Conservation (phyloP, 2,329 filamentous ascomycete species). For the Claviceps sp. region DNA sequence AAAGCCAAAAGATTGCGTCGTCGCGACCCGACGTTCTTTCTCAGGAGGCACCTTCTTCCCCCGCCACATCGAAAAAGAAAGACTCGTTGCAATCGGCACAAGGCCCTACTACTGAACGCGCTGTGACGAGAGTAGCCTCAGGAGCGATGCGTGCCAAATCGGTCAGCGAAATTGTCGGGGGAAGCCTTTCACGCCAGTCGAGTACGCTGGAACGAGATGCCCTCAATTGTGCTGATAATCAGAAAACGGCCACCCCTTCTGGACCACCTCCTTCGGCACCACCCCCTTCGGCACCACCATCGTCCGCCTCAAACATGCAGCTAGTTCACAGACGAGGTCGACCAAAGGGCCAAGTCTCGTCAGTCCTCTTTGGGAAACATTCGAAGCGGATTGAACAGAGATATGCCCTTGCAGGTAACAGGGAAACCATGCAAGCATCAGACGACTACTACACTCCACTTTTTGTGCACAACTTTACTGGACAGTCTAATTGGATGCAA, state of each 20-base stretch:
- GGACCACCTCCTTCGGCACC: conserved; percentile 29
- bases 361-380: conserved; percentile 66
- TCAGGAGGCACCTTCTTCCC: conserved; percentile 7
- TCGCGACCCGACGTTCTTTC: conserved; percentile 2
- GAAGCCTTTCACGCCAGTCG: conserved; percentile 28
- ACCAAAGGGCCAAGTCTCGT: conserved; percentile 54
- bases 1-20: conserved; percentile 6
- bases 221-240: conserved; percentile 18
- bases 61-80: conserved; percentile 1
- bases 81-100: conserved; percentile 8
- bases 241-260: conserved; percentile 27
- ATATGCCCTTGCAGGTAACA: conserved; percentile 25
- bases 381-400: conserved; percentile 36
- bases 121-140: conserved; percentile 57
- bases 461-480: conserved; percentile 45
- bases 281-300: conserved; percentile 17
- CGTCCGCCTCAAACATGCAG: conserved; percentile 21
- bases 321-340: conserved; percentile 36
- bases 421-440: conserved; percentile 30
- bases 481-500: conserved; percentile 45
- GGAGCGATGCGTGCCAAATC: conserved; percentile 60
- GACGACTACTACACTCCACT: conserved; percentile 53
- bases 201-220: conserved; percentile 21
- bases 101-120: conserved; percentile 28
- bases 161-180: conserved; percentile 58